A percentile compares a stretch with the other conserved stretches of the same genome.
phyloP scores from a whole-genome alignment of 306 rosid genomes.

The Cicer bijugum region DNA sequence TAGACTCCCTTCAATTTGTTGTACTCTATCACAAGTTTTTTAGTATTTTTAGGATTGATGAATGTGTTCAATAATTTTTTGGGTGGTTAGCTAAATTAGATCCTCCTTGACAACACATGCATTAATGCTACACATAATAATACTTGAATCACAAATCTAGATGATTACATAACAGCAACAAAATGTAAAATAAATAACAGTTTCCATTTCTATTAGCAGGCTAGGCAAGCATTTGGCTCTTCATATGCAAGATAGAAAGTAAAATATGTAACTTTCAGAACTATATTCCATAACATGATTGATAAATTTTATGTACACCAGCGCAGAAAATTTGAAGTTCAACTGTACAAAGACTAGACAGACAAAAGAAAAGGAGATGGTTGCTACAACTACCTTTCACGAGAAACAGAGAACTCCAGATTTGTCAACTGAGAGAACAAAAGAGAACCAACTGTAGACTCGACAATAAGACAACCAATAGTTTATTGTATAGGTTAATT shows the following conservation, averaged over 20 bases:
- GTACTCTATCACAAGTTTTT: slow-evolving; percentile 24
- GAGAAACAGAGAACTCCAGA: slow-evolving; percentile 68
- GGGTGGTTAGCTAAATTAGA: slow-evolving; percentile 21
- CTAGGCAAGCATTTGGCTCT: slow-evolving; percentile 36
- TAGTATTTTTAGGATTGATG: slow-evolving; percentile 18
- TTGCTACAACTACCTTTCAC: slow-evolving; percentile 76
- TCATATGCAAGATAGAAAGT: slow-evolving; percentile 35
- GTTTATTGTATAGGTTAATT: slow-evolving; percentile 73
- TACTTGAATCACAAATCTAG: slow-evolving; percentile 32
- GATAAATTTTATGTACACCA: slow-evolving; percentile 64
- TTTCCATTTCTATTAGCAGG: slow-evolving; percentile 37
- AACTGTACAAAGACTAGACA: slow-evolving; percentile 68
- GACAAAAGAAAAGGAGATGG: slow-evolving; percentile 46
- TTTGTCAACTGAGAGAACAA: slow-evolving; percentile 61
- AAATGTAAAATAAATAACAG: background rate
- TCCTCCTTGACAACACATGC: slow-evolving; percentile 8
- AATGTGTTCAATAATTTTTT: slow-evolving; percentile 7
- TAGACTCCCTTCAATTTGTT: slow-evolving; percentile 27
- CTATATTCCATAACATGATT: slow-evolving; percentile 62
- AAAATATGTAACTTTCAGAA: slow-evolving; percentile 52
- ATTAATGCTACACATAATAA: slow-evolving; percentile 18
- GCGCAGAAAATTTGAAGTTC: slow-evolving; percentile 51
- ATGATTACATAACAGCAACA: slow-evolving; percentile 17
- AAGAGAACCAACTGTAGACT: slow-evolving; percentile 56
- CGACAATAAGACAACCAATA: slow-evolving; percentile 57